Evolutionary conservation across 1,284 basidiomycete genomes (phyloP).

Genomic region (Ustilago nuda): DNA sequence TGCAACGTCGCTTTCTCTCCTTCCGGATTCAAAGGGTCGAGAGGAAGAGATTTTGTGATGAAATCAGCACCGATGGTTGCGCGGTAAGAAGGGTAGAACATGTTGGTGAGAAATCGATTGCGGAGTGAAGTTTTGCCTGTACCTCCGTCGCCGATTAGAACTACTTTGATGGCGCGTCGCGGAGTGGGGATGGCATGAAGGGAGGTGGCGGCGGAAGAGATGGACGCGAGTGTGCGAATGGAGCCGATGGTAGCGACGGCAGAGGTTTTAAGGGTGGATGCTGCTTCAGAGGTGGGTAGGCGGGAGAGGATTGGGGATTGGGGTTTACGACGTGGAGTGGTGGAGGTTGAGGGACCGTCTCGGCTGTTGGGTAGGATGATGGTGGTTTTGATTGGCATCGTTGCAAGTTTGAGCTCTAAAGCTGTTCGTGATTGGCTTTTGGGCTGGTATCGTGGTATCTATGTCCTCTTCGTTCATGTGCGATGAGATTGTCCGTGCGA

Average conservation of each 20-base stretch:
- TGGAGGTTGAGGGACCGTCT: slow-evolving; percentile 8
- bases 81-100: slow-evolving; percentile 50
- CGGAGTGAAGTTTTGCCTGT: slow-evolving; percentile 61
- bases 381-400: slow-evolving; percentile 15
- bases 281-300: slow-evolving; percentile 9
- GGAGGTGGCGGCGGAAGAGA: slow-evolving; percentile 30
- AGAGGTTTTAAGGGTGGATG: slow-evolving; percentile 24
- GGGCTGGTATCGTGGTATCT: neutral
- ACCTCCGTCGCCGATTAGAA: slow-evolving; percentile 58
- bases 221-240: slow-evolving; percentile 21
- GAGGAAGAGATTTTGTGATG: slow-evolving; percentile 50
- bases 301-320: slow-evolving; percentile 17
- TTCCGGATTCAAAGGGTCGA: slow-evolving; percentile 23
- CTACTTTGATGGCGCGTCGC: slow-evolving; percentile 57
- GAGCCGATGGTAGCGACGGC: slow-evolving; percentile 32
- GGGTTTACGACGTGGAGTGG: neutral
- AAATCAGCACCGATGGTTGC: slow-evolving; percentile 66
- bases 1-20: slow-evolving; percentile 45
- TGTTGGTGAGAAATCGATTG: slow-evolving; percentile 46
- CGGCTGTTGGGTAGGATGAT: neutral
- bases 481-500: neutral
- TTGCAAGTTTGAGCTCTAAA: too few species aligned
- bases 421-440: neutral
- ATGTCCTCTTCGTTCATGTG: neutral
- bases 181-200: slow-evolving; percentile 23